A percentile compares a stretch with the other conserved stretches of the same genome.
Conservation (phyloP, 148 eudicot species). For the Vaccinium myrtillus region DNA sequence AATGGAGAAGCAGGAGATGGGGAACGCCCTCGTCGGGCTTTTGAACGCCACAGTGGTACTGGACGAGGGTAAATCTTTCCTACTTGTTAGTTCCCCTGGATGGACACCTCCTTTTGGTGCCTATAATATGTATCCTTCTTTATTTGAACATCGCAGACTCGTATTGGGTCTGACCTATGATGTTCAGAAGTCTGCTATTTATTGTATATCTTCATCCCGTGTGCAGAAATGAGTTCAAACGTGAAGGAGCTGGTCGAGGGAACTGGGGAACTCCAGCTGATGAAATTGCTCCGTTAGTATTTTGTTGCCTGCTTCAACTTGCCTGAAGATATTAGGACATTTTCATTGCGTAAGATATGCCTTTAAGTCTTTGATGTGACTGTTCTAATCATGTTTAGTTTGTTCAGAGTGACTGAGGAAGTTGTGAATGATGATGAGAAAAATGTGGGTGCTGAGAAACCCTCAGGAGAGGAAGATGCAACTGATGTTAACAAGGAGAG, state of each 20-base stretch:
- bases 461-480: conserved; percentile 54
- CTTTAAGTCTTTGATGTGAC: background rate
- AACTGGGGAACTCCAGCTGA: conserved; percentile 86
- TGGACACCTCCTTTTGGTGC: background rate
- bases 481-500: conserved; percentile 62
- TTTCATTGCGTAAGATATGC: background rate
- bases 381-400: conserved; percentile 16
- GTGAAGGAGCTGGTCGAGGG: conserved; percentile 93
- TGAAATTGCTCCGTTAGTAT: conserved; percentile 68
- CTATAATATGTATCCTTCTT: background rate
- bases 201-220: background rate
- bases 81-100: background rate
- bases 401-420: conserved; percentile 59
- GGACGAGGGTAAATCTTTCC: conserved; percentile 57
- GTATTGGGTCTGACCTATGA: background rate
- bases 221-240: conserved; percentile 68
- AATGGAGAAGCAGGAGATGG: conserved; percentile 68
- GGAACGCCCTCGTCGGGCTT: conserved; percentile 56
- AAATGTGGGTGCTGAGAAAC: conserved; percentile 47
- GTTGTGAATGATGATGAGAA: conserved; percentile 59
- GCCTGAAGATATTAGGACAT: background rate
- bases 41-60: conserved; percentile 78
- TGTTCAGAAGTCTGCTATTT: background rate
- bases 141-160: background rate
- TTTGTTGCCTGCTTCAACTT: conserved; percentile 1